Evolutionary conservation across 2,329 filamentous ascomycete genomes (phyloP).

Genomic region (Pestalotiopsis sp.): DNA sequence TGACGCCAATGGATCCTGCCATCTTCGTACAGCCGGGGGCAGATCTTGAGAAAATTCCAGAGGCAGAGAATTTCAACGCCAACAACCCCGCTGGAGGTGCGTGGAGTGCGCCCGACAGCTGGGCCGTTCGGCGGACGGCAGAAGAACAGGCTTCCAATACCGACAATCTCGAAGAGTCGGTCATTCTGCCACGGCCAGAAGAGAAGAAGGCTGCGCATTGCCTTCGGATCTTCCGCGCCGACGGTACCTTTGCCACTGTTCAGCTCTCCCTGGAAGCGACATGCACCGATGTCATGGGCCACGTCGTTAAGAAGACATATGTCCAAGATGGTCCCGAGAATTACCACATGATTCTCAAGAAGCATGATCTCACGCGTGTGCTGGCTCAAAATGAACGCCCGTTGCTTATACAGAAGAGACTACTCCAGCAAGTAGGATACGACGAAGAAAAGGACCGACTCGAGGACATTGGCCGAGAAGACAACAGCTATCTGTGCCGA

Average conservation of each 20-base stretch:
- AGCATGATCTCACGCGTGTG: slow-evolving; percentile 86
- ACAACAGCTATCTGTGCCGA: slow-evolving; percentile 95
- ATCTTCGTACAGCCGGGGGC: slow-evolving; percentile 36
- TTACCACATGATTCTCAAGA: slow-evolving; percentile 93
- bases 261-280: slow-evolving; percentile 83
- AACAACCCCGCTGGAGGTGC: slow-evolving; percentile 48
- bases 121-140: slow-evolving; percentile 80
- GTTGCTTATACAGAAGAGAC: slow-evolving; percentile 85
- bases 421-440: slow-evolving; percentile 92
- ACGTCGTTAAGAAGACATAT: slow-evolving; percentile 92
- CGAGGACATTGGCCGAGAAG: slow-evolving; percentile 92
- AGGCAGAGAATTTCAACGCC: slow-evolving; percentile 34
- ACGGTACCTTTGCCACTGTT: slow-evolving; percentile 92
- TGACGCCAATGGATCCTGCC: slow-evolving; percentile 70
- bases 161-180: slow-evolving; percentile 69
- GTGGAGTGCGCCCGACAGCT: slow-evolving; percentile 96
- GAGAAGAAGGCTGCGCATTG: slow-evolving; percentile 81
- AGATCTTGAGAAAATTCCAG: slow-evolving; percentile 26
- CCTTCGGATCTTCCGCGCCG: slow-evolving; percentile 91
- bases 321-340: slow-evolving; percentile 88
- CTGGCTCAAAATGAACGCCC: slow-evolving; percentile 79
- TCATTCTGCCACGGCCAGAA: slow-evolving; percentile 68
- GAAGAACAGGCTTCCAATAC: slow-evolving; percentile 64
- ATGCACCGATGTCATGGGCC: slow-evolving; percentile 84
- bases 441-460: slow-evolving; percentile 76